Percentiles rank a stretch among this genome's conserved stretches.
These are phyloP conservation scores for Populus tomentosa DNA, from an alignment of 441 rosid genomes.

Conservation along the genomic window DNA sequence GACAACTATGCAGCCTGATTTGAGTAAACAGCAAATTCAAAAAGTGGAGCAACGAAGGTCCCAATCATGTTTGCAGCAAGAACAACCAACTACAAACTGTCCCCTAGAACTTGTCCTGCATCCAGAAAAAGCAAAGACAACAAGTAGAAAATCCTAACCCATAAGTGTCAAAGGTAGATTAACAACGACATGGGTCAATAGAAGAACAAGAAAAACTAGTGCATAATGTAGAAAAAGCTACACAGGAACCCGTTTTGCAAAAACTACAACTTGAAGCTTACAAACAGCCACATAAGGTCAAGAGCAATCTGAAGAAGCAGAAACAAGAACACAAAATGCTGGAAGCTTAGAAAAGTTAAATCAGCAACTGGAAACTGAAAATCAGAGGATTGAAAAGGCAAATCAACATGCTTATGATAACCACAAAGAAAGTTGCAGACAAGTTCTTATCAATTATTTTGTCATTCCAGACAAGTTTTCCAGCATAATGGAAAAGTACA, in stretches of 20 bases:
- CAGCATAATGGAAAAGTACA: background rate
- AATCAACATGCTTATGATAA: background rate
- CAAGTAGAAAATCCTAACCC: background rate
- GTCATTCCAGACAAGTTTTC: background rate
- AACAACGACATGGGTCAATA: background rate
- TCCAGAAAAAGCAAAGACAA: background rate
- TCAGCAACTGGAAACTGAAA: background rate
- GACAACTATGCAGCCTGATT: background rate
- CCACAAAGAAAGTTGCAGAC: background rate
- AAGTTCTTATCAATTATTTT: background rate
- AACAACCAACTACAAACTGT: background rate
- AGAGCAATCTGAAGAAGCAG: background rate
- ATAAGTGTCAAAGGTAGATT: background rate
- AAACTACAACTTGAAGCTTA: background rate
- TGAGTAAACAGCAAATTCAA: background rate
- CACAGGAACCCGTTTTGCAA: background rate
- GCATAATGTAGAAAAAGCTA: background rate
- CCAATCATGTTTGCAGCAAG: background rate
- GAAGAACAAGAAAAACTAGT: background rate
- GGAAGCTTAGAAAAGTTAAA: background rate
- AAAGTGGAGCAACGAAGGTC: background rate
- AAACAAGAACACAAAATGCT: background rate
- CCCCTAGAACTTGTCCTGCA: background rate
- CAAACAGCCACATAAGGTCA: background rate
- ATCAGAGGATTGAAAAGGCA: background rate